These are phyloP conservation scores for Amoebophrya sp. DNA, from an alignment of 169 alveolate genomes.

Conservation along the genomic window DNA sequence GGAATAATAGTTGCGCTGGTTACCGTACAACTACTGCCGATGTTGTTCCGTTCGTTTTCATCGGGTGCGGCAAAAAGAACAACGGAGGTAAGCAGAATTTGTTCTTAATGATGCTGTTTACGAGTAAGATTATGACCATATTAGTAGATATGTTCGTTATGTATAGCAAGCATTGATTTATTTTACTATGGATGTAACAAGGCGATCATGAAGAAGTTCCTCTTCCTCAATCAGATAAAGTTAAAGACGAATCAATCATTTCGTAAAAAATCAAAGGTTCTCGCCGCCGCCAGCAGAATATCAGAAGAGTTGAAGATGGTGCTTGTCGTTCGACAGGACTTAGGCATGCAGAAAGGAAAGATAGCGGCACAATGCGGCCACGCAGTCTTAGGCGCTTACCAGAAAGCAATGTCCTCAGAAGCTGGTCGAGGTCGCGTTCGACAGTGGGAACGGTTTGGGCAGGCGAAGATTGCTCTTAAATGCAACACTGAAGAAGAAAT, in stretches of 20 bases:
- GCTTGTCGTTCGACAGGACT: slow-evolving; percentile 44
- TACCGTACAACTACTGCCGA: neutral
- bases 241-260: too few relatives aligned
- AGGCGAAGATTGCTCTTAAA: slow-evolving; percentile 61
- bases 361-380: slow-evolving; percentile 76
- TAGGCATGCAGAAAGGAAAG: slow-evolving; percentile 73
- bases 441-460: slow-evolving; percentile 39
- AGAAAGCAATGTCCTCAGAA: slow-evolving; percentile 32
- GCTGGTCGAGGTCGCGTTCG: neutral
- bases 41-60: neutral
- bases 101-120: too few relatives aligned
- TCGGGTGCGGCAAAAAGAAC: neutral
- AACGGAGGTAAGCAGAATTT: neutral
- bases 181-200: too few relatives aligned
- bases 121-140: too few relatives aligned
- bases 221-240: too few relatives aligned
- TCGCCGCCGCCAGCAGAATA: neutral
- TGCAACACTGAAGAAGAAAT: slow-evolving; percentile 58
- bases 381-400: slow-evolving; percentile 67
- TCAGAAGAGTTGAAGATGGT: neutral
- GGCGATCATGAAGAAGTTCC: too few relatives aligned
- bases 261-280: too few relatives aligned
- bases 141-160: too few relatives aligned
- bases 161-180: too few relatives aligned
- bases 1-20: neutral